Evolutionary conservation across 164 flowering plant genomes (phyloP), one percentile per base, ranked within the genome.

Genomic region (Aristolochia contorta): DNA sequence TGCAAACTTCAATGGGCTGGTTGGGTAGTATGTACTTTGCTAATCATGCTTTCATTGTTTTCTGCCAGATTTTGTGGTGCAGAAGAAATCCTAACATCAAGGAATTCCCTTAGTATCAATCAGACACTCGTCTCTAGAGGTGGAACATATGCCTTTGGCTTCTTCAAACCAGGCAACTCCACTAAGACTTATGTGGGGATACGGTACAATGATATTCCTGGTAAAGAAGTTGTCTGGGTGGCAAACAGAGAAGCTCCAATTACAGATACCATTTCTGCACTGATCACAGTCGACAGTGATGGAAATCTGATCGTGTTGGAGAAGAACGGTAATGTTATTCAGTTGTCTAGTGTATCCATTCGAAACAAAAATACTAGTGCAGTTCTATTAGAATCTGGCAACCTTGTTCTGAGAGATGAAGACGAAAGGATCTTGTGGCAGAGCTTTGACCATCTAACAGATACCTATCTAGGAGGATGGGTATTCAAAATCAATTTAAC

Each of bases 221-320:
- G 23, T 0, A 16, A 18, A 14, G 66, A 46, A 20, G 59, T 75
- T 19, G 72, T 78, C 1, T 80, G 84, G 84, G 77, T 78, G 12
- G 81, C 81, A 23, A 76, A 78, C 67, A 58, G 78, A 22, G 74
- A 75, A 13, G 62, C 14, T 1, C 78, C 79, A 2, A 2, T 74
- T 46, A 18, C 47, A n/a, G 61, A 66, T 43, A 20, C 65, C 1
- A 37, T 10, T 37, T 21, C 46, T 1, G 70, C 63, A 0, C 30
- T 2, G 21, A 16, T 71, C 9, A 30, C 51, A 4, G 57, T 78
- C 15, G 57, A 62, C 23, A 47, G 54, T 4, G 60, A 61, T 37
- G 75, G 75, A 19, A 74, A 67, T 51, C 43, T 75, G 16, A 45
- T 57, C 21, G 57, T 74, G 20, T 3, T 59, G n/a, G 73, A 76